Evolutionary conservation across 106 monocot species (phyloP).

Genomic region (Dendrobium huoshanense): DNA sequence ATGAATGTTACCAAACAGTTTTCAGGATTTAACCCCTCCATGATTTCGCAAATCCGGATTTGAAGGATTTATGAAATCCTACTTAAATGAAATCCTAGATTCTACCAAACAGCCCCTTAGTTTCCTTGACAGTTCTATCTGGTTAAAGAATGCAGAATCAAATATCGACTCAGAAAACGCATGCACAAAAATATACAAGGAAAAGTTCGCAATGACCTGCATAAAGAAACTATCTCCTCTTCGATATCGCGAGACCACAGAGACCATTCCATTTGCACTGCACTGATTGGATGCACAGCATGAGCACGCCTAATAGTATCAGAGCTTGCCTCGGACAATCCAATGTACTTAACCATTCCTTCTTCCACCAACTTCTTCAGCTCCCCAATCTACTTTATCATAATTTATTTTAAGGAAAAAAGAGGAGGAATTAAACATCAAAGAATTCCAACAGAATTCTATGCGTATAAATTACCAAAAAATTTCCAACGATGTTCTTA

Average conservation of each 20-base stretch:
- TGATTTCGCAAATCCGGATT: too few species aligned
- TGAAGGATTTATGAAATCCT: too few species aligned
- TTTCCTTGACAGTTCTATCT: neutral
- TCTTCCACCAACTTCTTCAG: conserved; percentile 57
- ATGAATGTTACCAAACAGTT: too few species aligned
- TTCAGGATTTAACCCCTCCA: too few species aligned
- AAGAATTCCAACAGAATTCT: neutral
- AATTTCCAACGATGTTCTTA: conserved; percentile 11
- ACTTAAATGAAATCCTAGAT: too few species aligned
- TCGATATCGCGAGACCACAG: conserved; percentile 83
- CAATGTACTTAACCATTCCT: conserved; percentile 76
- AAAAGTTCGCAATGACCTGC: conserved; percentile 28
- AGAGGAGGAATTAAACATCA: neutral
- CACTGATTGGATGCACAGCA: conserved; percentile 74
- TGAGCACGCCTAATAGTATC: conserved; percentile 80
- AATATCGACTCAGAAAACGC: neutral
- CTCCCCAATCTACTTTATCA: conserved; percentile 24
- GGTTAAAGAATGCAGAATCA: neutral
- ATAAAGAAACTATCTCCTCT: conserved; percentile 55
- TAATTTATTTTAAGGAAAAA: neutral
- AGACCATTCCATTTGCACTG: conserved; percentile 85
- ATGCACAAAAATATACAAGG: neutral
- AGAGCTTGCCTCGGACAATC: conserved; percentile 74
- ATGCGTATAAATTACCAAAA: neutral
- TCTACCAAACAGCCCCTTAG: neutral